These are phyloP conservation scores for Hanseniaspora nectarophila DNA, from an alignment of 805 yeast genomes.

Conservation along the genomic window DNA sequence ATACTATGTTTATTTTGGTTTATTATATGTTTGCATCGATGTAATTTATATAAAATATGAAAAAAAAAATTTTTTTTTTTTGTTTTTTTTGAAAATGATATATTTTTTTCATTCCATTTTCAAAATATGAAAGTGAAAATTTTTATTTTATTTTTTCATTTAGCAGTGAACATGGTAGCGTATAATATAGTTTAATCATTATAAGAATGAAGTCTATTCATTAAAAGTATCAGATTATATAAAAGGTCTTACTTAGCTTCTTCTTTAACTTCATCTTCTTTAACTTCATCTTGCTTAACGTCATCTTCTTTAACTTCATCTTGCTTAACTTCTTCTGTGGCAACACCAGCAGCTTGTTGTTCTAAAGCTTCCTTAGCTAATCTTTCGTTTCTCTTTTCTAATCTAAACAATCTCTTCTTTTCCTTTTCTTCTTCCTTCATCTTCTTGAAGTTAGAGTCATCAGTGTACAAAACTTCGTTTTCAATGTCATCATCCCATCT, in stretches of 20 bases:
- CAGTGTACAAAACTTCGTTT: constrained; percentile 20
- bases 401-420: constrained; percentile 14
- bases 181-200: not conserved
- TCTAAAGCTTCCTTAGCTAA: constrained; percentile 5
- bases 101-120: too few species aligned
- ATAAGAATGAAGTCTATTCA: not conserved
- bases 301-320: not conserved
- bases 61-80: not conserved
- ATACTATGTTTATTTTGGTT: not conserved
- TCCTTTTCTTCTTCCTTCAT: constrained; percentile 17
- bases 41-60: too few species aligned
- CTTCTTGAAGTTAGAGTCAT: constrained; percentile 22
- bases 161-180: not conserved
- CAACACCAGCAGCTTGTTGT: not conserved
- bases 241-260: not conserved
- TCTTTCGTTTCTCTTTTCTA: constrained; percentile 10
- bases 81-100: too few species aligned
- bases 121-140: not conserved
- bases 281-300: not conserved
- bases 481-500: constrained; percentile 27
- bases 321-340: not conserved
- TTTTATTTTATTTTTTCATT: too few species aligned
- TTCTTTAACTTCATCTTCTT: not conserved
- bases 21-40: too few species aligned
- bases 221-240: too few species aligned